Percentiles rank a stretch among this genome's conserved stretches.
phyloP scores from a whole-genome alignment of 306 rosid species.

The Cucumis melo region DNA sequence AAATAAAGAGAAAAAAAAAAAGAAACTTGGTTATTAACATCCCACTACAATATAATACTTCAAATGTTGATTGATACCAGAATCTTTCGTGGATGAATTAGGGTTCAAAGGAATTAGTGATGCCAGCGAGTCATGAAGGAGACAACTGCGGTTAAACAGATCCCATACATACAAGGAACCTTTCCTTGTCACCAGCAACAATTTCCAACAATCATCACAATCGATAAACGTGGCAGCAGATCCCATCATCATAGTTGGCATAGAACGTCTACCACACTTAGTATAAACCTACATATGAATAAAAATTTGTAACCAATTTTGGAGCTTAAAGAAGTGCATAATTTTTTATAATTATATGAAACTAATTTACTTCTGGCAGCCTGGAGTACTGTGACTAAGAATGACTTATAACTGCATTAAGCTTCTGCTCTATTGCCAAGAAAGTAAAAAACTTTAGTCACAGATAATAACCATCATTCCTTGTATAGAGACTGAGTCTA shows the following conservation, averaged over 20 bases:
- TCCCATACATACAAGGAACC: slow-evolving; percentile 86
- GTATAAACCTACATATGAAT: slow-evolving; percentile 60
- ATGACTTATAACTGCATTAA: neutral
- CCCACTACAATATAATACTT: neutral
- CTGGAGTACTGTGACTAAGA: neutral
- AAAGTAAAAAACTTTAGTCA: neutral
- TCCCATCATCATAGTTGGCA: slow-evolving; percentile 48
- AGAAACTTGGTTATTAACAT: neutral
- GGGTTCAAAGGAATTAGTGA: slow-evolving; percentile 53
- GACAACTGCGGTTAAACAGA: slow-evolving; percentile 54
- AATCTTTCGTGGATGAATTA: slow-evolving; percentile 42
- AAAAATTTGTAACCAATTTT: neutral
- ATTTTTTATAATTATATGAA: neutral
- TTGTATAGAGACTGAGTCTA: neutral
- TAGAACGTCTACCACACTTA: slow-evolving; percentile 65
- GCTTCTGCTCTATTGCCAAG: neutral
- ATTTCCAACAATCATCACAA: slow-evolving; percentile 82
- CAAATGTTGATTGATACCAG: slow-evolving; percentile 33
- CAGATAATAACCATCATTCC: neutral
- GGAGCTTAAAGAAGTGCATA: neutral
- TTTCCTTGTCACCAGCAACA: slow-evolving; percentile 78
- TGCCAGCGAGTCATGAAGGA: slow-evolving; percentile 70
- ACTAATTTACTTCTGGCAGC: neutral
- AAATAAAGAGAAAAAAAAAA: neutral
- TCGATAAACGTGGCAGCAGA: slow-evolving; percentile 87